A percentile compares a stretch with the other conserved stretches of the same genome.
phyloP scores from a whole-genome alignment of 495 filamentous ascomycete species.

The Tuber brumale region DNA sequence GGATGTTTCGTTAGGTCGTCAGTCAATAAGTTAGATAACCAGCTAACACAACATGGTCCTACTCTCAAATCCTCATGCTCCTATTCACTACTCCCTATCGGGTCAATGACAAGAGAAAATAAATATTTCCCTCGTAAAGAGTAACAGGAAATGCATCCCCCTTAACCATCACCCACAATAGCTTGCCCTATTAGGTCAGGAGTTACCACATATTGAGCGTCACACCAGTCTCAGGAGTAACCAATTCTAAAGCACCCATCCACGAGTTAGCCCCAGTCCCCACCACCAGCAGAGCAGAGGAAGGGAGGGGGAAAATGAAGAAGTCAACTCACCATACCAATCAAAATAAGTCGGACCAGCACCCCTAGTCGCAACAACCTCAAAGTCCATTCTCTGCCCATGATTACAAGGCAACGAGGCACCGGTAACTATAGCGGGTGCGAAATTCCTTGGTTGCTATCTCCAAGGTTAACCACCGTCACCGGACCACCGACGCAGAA shows the following conservation, averaged over 20 bases:
- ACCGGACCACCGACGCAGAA: not conserved
- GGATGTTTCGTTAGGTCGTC: not conserved
- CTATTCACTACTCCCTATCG: not conserved
- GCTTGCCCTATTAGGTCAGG: not conserved
- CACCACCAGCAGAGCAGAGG: not conserved
- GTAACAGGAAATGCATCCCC: not conserved
- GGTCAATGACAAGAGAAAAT: not conserved
- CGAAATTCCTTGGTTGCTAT: constrained; percentile 27
- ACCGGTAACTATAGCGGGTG: constrained; percentile 16
- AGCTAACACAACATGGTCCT: not conserved
- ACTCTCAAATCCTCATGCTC: not conserved
- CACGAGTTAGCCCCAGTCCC: constrained; percentile 1
- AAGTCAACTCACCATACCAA: constrained; percentile 26
- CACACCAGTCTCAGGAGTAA: constrained; percentile 22
- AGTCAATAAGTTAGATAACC: not conserved
- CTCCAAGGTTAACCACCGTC: not conserved
- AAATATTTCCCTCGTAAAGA: not conserved
- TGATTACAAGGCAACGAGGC: constrained; percentile 16
- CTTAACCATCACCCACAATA: not conserved
- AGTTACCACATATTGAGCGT: constrained; percentile 27
- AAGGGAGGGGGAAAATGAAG: not conserved
- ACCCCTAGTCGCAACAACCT: constrained; percentile 26
- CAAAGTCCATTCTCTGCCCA: constrained; percentile 32
- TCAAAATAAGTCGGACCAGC: constrained; percentile 15
- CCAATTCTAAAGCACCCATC: constrained; percentile 6